Evolutionary conservation across 176 grass and related monocot genomes (phyloP), one percentile per base, ranked within the genome.

Genomic region (Typha latifolia): DNA sequence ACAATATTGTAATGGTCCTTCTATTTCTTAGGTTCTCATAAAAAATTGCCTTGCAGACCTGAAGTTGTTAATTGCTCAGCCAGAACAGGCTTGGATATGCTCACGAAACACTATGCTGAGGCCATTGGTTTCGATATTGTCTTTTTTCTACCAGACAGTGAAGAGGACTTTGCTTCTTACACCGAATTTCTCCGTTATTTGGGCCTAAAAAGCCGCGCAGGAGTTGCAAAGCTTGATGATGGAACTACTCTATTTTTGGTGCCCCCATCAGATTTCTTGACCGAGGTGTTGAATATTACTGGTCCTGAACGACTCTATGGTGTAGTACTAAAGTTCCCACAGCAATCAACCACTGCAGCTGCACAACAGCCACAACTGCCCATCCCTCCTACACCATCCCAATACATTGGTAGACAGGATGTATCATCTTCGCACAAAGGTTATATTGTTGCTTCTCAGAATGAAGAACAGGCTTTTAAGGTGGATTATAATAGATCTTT

Each of bases 301-400:
- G 89, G 89, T 59, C 94, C 89, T 10, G 89, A 99, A 51, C 84
- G 94, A 29, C 81, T 99, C 64, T 99, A 93, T 78, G 94, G 94
- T 62, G 79, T 99, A 64, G 71, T 99, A 65, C 79, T 99, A 59
- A 83, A 90, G 15, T 76, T 90, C 63, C 89, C 83, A 0, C 88
- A 99, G 73, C 81, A 81, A 19, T 59, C 88, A 53, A 18, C 75
- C 62, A 68, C 47, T 73, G 78, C 78, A 48, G 63, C 12, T 3
- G 16, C 14, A 2, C 63, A 83, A 61, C 87, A 69, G 49, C 37
- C 37, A 43, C 82, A 84, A 51, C 82, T 72, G 47, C 29, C 83
- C 24, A 56, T 77, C 59, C 51, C 69, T 56, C 78, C 78, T 59
- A 57, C 62, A 18, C 26, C 66, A 51, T 69, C 76, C 32, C 70